Conservation (phyloP, 2,329 filamentous ascomycete genomes). For the Trichoderma asperellum region DNA sequence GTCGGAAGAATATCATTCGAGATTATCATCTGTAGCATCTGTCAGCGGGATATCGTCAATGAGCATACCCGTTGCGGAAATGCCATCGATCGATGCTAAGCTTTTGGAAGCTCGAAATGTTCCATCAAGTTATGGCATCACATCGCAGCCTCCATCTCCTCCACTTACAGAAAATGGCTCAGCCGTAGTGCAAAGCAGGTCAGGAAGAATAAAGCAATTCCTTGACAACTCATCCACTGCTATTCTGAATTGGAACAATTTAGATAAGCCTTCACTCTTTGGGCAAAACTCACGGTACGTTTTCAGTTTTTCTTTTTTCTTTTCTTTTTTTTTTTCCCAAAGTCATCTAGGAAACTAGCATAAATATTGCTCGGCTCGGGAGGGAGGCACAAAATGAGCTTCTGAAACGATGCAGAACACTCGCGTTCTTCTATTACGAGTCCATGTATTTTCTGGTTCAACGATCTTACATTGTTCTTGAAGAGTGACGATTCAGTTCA, state of each 20-base stretch:
- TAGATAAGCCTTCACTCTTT: background rate
- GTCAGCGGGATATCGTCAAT: slow-evolving; percentile 48
- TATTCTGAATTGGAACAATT: slow-evolving; percentile 31
- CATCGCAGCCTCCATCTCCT: slow-evolving; percentile 12
- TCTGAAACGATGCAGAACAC: background rate
- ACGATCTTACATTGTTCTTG: background rate
- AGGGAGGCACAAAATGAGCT: background rate
- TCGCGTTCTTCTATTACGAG: too few relatives aligned
- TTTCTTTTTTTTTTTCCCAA: slow-evolving; percentile 7
- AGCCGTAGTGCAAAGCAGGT: background rate
- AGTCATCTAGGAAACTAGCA: background rate
- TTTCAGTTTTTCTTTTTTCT: too few relatives aligned
- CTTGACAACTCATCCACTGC: slow-evolving; percentile 36
- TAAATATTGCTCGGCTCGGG: background rate
- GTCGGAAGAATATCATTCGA: slow-evolving; percentile 53
- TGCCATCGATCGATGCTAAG: slow-evolving; percentile 45
- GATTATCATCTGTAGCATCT: slow-evolving; percentile 59
- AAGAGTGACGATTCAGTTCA: background rate
- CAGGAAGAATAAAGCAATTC: slow-evolving; percentile 4
- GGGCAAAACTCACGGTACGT: slow-evolving; percentile 5
- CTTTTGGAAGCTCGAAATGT: slow-evolving; percentile 36
- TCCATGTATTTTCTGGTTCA: background rate
- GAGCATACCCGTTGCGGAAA: slow-evolving; percentile 43
- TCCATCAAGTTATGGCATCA: slow-evolving; percentile 23
- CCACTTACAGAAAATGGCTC: background rate